phyloP scores from a whole-genome alignment of 2,329 filamentous ascomycete species.

The Hymenoscyphus repandus region DNA sequence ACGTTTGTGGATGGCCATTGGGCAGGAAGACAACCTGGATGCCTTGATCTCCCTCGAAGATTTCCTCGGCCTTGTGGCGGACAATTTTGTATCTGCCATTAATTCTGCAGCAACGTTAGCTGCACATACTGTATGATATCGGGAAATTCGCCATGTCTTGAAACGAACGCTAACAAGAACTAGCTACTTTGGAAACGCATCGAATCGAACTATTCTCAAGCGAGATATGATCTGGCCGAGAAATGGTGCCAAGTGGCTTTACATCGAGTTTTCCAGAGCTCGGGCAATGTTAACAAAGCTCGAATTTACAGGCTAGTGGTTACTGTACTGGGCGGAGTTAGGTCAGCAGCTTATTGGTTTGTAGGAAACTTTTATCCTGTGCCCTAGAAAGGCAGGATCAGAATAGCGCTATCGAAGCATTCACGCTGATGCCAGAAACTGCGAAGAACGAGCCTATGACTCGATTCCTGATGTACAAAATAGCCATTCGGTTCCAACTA shows the following conservation, averaged over 20 bases:
- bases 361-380: constrained; percentile 69
- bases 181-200: constrained; percentile 78
- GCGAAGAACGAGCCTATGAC: constrained; percentile 60
- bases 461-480: constrained; percentile 70
- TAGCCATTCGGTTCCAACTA: constrained; percentile 57
- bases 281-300: constrained; percentile 59
- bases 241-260: constrained; percentile 68
- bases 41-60: constrained; percentile 35
- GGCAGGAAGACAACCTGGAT: constrained; percentile 35
- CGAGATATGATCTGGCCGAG: constrained; percentile 50
- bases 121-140: constrained; percentile 54
- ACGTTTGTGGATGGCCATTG: constrained; percentile 60
- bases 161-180: constrained; percentile 11
- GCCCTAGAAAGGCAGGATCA: constrained; percentile 55
- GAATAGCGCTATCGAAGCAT: constrained; percentile 47
- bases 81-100: constrained; percentile 43
- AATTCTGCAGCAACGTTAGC: constrained; percentile 58
- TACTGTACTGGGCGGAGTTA: no score
- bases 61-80: constrained; percentile 43
- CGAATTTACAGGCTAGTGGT: constrained; percentile 58
- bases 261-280: constrained; percentile 60
- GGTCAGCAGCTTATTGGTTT: not conserved
- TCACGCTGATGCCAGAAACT: constrained; percentile 52
- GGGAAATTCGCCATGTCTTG: constrained; percentile 4
- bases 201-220: constrained; percentile 51